Evolutionary conservation across 345 rosid genomes (phyloP), one percentile per base, ranked within the genome.

Genomic region (Rhizophora mangle): DNA sequence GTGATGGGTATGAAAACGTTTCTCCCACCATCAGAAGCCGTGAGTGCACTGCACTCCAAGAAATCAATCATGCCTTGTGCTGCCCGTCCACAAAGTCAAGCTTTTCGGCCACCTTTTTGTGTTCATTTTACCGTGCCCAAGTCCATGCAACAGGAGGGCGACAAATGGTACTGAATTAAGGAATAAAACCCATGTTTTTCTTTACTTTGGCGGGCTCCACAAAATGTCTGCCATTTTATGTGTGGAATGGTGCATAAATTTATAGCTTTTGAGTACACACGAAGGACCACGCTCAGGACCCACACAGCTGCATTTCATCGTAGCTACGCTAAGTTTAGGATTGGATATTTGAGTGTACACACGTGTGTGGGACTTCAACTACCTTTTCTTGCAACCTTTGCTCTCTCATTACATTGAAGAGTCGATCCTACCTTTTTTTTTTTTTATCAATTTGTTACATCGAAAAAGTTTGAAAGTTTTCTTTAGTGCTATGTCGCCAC

Each of bases 41-140:
- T 57, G 92, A 86, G 97, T 90, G 97, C 69, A 83, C 82, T 83
- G 84, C 98, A 90, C 97, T 90, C 96, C 81, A 93, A 90, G 91
- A 76, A 85, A 81, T 78, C 75, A n/a, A 79, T 68, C 85, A 82
- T 86, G 85, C 82, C 82, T 80, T 67, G 72, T 85, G 18, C 81
- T 80, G 85, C 80, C 80, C 78, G 85, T 80, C 73, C 77, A 15
- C 18, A 86, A 83, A 86, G 96, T 93, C 97, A 87, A 86, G 85
- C 88, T 93, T 93, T 93, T 78, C 96, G 91, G 96, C 93, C 65
- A 53, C 79, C 55, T 73, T 56, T 74, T 74, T 72, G 43, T 74
- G 71, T 77, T 71, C 72, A 46, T 36, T 31, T 9, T 56, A 39
- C 71, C 72, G 74, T 62, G 51, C 43, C 65, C 56, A 64, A 77